phyloP scores from a whole-genome alignment of 129 eudicot genomes.

The Ambrosia artemisiifolia region DNA sequence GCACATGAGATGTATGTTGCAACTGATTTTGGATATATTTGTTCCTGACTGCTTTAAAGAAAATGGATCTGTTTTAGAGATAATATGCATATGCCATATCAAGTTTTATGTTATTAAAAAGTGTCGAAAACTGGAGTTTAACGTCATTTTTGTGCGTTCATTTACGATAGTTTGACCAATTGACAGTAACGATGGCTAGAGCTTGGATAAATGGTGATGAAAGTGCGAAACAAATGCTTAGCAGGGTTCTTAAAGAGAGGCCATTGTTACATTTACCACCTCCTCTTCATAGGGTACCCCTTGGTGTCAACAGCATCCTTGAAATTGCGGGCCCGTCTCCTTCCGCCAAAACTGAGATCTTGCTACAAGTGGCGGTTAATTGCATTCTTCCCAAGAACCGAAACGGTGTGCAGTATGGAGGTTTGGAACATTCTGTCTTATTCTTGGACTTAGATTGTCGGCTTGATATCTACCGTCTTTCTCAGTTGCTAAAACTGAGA shows the following conservation, averaged over 20 bases:
- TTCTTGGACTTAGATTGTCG: conserved; percentile 89
- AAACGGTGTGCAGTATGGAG: conserved; percentile 74
- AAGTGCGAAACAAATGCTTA: conserved; percentile 55
- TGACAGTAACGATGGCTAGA: conserved; percentile 34
- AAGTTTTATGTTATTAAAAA: neutral
- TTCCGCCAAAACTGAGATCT: conserved; percentile 74
- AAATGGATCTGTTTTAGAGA: neutral
- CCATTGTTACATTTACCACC: conserved; percentile 48
- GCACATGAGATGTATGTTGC: neutral
- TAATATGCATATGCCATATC: neutral
- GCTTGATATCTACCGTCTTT: conserved; percentile 61
- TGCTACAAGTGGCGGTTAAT: conserved; percentile 62
- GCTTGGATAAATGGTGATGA: conserved; percentile 62
- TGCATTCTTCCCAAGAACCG: conserved; percentile 76
- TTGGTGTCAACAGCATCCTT: conserved; percentile 62
- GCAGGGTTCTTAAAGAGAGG: conserved; percentile 46
- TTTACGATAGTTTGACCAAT: neutral
- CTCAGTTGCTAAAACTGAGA: conserved; percentile 41
- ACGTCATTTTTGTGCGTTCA: neutral
- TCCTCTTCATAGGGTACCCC: conserved; percentile 79
- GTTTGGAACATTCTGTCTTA: conserved; percentile 59
- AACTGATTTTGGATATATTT: neutral
- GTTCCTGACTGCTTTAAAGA: neutral
- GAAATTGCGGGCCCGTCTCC: conserved; percentile 86
- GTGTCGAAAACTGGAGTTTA: neutral